Evolutionary conservation across 2,329 filamentous ascomycete genomes (phyloP), one percentile per base, ranked within the genome.

Genomic region (Aphanocladium album): DNA sequence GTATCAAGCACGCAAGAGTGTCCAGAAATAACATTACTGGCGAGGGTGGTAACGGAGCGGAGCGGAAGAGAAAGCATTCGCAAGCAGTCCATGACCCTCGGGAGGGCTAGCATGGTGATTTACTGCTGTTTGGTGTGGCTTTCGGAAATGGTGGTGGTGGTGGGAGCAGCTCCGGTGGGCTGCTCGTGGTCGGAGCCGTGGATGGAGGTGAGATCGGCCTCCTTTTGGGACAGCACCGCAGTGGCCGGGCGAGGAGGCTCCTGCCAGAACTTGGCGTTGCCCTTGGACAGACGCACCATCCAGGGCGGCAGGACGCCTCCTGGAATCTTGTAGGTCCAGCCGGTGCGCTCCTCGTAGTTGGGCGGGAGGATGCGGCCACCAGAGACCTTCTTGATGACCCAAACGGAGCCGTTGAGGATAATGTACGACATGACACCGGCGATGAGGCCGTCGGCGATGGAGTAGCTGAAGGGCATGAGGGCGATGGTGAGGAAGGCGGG

Each of bases 381-480:
- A 0, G 85, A 88, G 3, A 76, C 75, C 70, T 84, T 80, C 72
- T 89, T 86, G 66, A 96, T 74, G 52, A 89, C 61, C 83, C 84
- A 93, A 14, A 90, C 86, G 14, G 81, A 69, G 0, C 80, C 83
- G 75, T 96, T 96, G 74, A 96, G 82, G 64, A 89, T 70, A 49
- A 88, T 87, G 74, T 96, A 96, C 43, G 85, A 85, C 68, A 88
- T 80, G 68, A 96, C 89, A 57, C 91, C 90, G 1, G 84, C 89
- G 67, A 96, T 96, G 17, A 96, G 80, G 52, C 91, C 91, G 69
- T 96, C 90, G 14, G 91, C 90, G 69, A 96, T 95, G 45, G 87
- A 90, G 78, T 95, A 96, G 1, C 89, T 92, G 75, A 96, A 95
- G 0, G 91, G 91, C 91, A 96, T 96, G 63, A 93, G 77, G 61